Conservation (phyloP, 2,329 filamentous ascomycete species). For the Diplodia seriata region DNA sequence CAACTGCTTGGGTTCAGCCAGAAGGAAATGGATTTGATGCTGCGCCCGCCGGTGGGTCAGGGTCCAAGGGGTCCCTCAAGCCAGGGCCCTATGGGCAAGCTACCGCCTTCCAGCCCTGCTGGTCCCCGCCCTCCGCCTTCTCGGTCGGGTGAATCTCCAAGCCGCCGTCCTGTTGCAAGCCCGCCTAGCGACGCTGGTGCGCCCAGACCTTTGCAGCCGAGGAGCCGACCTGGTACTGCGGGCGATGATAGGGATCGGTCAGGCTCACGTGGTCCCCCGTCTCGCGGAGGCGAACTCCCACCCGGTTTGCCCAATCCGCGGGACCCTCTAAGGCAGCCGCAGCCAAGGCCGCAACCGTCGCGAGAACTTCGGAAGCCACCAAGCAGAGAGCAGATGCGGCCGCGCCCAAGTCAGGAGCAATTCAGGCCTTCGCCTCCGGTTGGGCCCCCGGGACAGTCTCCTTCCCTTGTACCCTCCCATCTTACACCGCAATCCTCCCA, state of each 20-base stretch:
- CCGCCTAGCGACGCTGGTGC: slow-evolving; percentile 20
- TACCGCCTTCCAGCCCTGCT: slow-evolving; percentile 34
- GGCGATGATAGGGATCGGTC: slow-evolving; percentile 42
- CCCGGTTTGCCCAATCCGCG: slow-evolving; percentile 21
- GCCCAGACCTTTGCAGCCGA: slow-evolving; percentile 27
- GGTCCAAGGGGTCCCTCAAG: slow-evolving; percentile 31
- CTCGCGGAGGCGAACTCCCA: slow-evolving; percentile 8
- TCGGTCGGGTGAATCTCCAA: slow-evolving; percentile 30
- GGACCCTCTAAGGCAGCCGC: slow-evolving; percentile 19
- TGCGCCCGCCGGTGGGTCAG: slow-evolving; percentile 54
- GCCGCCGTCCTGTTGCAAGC: slow-evolving; percentile 18
- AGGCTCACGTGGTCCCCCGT: slow-evolving; percentile 32
- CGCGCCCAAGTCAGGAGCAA: slow-evolving; percentile 35
- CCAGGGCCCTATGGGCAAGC: slow-evolving; percentile 17
- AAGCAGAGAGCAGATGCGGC: slow-evolving; percentile 44
- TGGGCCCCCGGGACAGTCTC: slow-evolving; percentile 34
- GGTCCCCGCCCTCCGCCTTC: slow-evolving; percentile 26
- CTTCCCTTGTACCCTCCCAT: slow-evolving; percentile 41
- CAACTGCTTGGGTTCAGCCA: slow-evolving; percentile 82
- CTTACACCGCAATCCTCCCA: slow-evolving; percentile 51
- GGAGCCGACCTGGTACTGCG: slow-evolving; percentile 41
- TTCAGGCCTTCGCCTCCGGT: slow-evolving; percentile 37
- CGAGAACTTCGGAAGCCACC: slow-evolving; percentile 45
- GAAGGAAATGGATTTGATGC: slow-evolving; percentile 76
- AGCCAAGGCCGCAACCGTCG: slow-evolving; percentile 35